A percentile compares a stretch with the other conserved stretches of the same genome.
Conservation (phyloP, 1,139 yeast genomes). For the Geotrichum citri-aurantii region DNA sequence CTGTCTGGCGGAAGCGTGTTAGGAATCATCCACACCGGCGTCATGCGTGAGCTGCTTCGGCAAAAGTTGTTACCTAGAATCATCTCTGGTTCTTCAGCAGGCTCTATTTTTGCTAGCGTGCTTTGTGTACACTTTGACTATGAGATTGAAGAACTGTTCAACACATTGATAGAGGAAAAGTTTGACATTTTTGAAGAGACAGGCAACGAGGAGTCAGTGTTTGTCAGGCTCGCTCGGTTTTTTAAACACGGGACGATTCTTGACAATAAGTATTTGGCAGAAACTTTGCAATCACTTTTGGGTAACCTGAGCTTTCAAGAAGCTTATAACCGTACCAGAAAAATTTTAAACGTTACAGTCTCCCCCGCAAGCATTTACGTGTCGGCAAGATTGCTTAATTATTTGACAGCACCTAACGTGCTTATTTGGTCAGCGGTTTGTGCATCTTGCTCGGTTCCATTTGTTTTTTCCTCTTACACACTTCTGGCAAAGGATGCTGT, state of each 20-base stretch:
- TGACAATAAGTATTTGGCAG: conserved; percentile 64
- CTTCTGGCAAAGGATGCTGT: conserved; percentile 75
- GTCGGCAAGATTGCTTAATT: conserved; percentile 75
- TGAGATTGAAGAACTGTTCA: conserved; percentile 56
- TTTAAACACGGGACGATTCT: conserved; percentile 83
- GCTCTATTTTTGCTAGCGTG: conserved; percentile 88
- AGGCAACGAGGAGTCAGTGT: conserved; percentile 43
- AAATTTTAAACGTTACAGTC: conserved; percentile 79
- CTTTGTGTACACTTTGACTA: conserved; percentile 75
- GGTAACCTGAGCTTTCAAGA: conserved; percentile 95
- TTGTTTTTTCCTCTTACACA: conserved; percentile 80
- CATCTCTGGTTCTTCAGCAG: conserved; percentile 94
- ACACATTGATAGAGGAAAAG: conserved; percentile 41
- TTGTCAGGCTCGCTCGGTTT: conserved; percentile 54
- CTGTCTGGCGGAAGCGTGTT: conserved; percentile 94
- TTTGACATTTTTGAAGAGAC: conserved; percentile 68
- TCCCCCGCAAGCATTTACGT: conserved; percentile 57
- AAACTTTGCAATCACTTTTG: conserved; percentile 70
- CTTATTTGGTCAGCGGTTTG: conserved; percentile 93
- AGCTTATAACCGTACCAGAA: conserved; percentile 79
- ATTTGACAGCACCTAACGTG: conserved; percentile 91
- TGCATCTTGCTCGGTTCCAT: conserved; percentile 93
- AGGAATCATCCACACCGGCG: conserved; percentile 91
- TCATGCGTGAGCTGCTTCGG: conserved; percentile 69
- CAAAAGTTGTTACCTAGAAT: conserved; percentile 75